Evolutionary conservation across 192 early-diverging fungal genomes (phyloP).

Genomic region (Gaertneriomyces semiglobifer): DNA sequence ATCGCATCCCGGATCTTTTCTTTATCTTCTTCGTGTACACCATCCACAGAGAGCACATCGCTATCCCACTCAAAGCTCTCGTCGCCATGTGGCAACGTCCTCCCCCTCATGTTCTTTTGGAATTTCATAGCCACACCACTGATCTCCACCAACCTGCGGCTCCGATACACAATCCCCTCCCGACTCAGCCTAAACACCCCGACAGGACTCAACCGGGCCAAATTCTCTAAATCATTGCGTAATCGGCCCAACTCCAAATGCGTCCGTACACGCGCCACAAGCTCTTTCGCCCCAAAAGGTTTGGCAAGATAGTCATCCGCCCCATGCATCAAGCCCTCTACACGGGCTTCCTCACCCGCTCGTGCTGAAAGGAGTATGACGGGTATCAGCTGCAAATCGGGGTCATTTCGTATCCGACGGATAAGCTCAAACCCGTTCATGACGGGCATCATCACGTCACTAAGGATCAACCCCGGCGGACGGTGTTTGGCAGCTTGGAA

Average conservation of each 20-base stretch:
- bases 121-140: no score
- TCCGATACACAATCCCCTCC: neutral
- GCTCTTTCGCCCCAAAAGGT: slow-evolving; percentile 46
- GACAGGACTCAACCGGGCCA: slow-evolving; percentile 22
- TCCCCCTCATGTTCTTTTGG: no score
- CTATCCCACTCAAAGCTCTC: neutral
- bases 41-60: neutral
- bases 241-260: slow-evolving; percentile 46
- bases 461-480: slow-evolving; percentile 24
- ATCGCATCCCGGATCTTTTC: neutral
- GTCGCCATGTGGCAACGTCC: no score
- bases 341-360: slow-evolving; percentile 50
- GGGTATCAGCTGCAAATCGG: slow-evolving; percentile 42
- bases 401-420: slow-evolving; percentile 35
- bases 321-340: slow-evolving; percentile 50
- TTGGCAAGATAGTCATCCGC: slow-evolving; percentile 61
- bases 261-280: slow-evolving; percentile 52
- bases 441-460: slow-evolving; percentile 62
- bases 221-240: slow-evolving; percentile 22
- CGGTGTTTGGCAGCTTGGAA: slow-evolving; percentile 13
- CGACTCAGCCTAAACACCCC: slow-evolving; percentile 21
- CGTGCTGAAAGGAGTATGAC: slow-evolving; percentile 58
- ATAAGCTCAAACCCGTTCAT: slow-evolving; percentile 57
- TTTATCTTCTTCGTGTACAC: neutral
- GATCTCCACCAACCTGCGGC: no score